phyloP scores from a whole-genome alignment of 108 stramenopile genomes.

The Pseudonitzschia pungens region DNA sequence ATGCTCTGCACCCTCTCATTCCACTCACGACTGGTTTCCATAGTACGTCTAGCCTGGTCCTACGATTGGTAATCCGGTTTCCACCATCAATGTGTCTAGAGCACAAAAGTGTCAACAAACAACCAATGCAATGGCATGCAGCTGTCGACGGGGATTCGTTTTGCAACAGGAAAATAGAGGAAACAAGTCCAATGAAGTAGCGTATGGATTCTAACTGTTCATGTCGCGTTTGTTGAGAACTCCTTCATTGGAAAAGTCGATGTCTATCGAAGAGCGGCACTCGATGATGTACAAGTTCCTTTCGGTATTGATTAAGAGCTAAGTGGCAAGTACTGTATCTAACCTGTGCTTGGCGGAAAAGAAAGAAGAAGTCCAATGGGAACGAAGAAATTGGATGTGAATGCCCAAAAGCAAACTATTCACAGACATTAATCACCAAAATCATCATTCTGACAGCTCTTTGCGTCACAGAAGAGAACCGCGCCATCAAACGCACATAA shows the following conservation, averaged over 20 bases:
- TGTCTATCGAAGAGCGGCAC: background rate
- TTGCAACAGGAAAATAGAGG: background rate
- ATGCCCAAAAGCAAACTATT: background rate
- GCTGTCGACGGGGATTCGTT: background rate
- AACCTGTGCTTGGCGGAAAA: background rate
- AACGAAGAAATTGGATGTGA: constrained; percentile 1
- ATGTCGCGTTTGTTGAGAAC: background rate
- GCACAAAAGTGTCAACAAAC: background rate
- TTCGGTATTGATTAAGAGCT: too few relatives aligned
- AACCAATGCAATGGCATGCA: background rate
- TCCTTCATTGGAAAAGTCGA: background rate
- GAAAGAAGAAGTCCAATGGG: background rate
- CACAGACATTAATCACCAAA: background rate
- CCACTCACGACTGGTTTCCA: constrained; percentile 8
- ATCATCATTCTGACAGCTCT: constrained; percentile 4
- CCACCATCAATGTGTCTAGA: background rate
- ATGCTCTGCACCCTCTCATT: background rate
- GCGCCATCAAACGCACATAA: background rate
- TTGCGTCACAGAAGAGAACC: background rate
- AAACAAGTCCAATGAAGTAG: too few relatives aligned
- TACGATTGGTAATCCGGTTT: background rate
- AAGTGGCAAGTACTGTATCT: background rate
- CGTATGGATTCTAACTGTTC: too few relatives aligned
- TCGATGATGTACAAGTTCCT: background rate
- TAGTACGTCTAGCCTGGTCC: background rate